Base-by-base conservation (phyloP, 129 eudicot species). In the Flaveria ramosissima region DNA sequence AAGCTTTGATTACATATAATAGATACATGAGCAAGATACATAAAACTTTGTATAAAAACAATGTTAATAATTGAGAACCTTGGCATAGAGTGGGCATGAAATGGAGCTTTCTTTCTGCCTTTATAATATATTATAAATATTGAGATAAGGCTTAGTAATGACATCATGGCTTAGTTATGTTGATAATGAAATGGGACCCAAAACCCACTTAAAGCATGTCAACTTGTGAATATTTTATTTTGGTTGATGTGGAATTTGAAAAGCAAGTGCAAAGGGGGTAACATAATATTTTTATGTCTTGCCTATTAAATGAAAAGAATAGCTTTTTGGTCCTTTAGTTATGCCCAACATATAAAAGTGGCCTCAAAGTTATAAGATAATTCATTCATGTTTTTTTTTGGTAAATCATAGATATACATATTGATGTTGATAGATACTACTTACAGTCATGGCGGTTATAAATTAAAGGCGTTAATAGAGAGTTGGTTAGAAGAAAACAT, bases 111-210 rank as follows among this genome's bases (percentile, higher is more conserved):
- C 13, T n/a, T 78, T 77, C 64, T 23, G 39, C 51, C 74, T 72
- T 78, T 60, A 62, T 36, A 47, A 26, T 47, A 30, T 55, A 59
- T 21, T 71, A n/a, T 56, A 26, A n/a, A 64, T 65, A 64, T 79
- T 47, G 53, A 80, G 83, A 80, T 73, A 80, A 80, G 83, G 78
- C 68, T 64, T 80, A 64, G 41, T 41, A 56, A 72, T 64, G 83
- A 80, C 83, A 80, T 80, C 83, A 80, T 73, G 83, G 83, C 74
- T 80, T 80, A 80, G 79, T 80, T 55, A 72, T 50, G 51, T 73
- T 71, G 83, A 80, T 73, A 41, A 80, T 72, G 63, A 80, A 43
- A 23, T 64, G 78, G 83, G 78, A 32, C 83, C 78, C 78, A 72
- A 72, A 80, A 80, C 69, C 78, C 83, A 80, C 79, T 73, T 64